These are phyloP conservation scores for Sugiyamaella smithiae DNA, from an alignment of 805 yeast genomes.

Conservation along the genomic window DNA sequence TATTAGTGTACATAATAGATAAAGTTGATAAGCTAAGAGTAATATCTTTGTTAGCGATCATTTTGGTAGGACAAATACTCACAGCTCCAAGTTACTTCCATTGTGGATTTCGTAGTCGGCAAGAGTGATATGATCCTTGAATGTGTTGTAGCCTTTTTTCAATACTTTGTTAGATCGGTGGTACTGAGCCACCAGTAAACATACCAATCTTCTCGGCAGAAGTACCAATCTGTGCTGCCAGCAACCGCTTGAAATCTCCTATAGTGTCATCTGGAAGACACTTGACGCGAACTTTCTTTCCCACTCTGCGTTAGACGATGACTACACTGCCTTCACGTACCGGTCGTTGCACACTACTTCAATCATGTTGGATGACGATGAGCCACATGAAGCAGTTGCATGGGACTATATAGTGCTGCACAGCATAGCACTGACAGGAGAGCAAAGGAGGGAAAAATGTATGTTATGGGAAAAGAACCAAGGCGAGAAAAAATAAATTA, in stretches of 20 bases:
- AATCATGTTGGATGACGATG: conserved; percentile 48
- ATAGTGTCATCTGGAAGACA: conserved; percentile 81
- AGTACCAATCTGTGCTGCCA: conserved; percentile 81
- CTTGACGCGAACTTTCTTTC: conserved; percentile 81
- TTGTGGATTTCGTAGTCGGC: conserved; percentile 95
- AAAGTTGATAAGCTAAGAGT: not conserved
- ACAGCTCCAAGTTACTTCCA: conserved; percentile 83
- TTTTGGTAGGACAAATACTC: conserved; percentile 30
- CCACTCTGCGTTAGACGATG: conserved; percentile 48
- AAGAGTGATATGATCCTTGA: conserved; percentile 84
- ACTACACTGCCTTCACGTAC: conserved; percentile 31
- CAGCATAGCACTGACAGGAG: no score
- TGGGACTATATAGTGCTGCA: no score
- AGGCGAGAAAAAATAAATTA: no score
- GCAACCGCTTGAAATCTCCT: conserved; percentile 84
- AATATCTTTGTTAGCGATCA: conserved; percentile 4
- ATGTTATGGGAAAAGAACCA: no score
- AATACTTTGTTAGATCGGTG: conserved; percentile 46
- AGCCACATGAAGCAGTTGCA: no score
- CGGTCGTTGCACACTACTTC: conserved; percentile 72
- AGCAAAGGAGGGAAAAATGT: no score
- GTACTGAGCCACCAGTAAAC: conserved; percentile 12
- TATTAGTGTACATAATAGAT: not conserved
- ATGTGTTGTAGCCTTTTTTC: conserved; percentile 80
- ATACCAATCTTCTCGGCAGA: conserved; percentile 49